phyloP scores from a whole-genome alignment of 257 asterid species.

The Solanum commersonii region DNA sequence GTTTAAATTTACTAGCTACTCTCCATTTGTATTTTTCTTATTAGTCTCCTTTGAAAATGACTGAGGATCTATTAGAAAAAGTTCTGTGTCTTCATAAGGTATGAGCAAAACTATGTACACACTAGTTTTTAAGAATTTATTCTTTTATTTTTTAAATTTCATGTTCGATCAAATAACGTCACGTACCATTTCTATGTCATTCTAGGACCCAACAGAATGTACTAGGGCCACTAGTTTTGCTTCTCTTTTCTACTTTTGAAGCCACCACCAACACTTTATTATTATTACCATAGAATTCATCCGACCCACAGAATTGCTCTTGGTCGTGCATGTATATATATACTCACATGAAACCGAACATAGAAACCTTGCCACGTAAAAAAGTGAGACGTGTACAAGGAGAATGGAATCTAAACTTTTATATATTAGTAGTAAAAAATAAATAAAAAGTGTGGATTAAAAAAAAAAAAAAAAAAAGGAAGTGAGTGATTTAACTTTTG shows the following conservation, averaged over 20 bases:
- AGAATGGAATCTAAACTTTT: not conserved
- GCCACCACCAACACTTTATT: not conserved
- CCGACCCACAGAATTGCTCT: not conserved
- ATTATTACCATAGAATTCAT: not conserved
- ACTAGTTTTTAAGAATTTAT: too few species aligned
- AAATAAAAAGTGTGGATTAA: not conserved
- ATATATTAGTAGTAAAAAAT: not conserved
- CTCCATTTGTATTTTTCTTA: not conserved
- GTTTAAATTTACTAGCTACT: not conserved
- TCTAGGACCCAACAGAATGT: not conserved
- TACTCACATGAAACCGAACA: not conserved
- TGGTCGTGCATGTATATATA: not conserved
- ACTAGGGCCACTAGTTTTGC: not conserved
- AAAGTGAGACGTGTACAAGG: not conserved
- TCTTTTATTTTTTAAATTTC: too few species aligned
- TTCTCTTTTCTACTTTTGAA: not conserved
- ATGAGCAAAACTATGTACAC: too few species aligned
- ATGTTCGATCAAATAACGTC: too few species aligned
- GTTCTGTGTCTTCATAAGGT: fast-evolving
- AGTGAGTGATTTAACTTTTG: not conserved
- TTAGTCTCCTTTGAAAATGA: not conserved
- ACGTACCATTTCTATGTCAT: not conserved
- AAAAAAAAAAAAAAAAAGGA: too few species aligned
- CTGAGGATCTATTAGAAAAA: not conserved
- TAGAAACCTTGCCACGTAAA: not conserved